Conservation (phyloP, 169 alveolate genomes). For the Plasmodium gonderi region DNA sequence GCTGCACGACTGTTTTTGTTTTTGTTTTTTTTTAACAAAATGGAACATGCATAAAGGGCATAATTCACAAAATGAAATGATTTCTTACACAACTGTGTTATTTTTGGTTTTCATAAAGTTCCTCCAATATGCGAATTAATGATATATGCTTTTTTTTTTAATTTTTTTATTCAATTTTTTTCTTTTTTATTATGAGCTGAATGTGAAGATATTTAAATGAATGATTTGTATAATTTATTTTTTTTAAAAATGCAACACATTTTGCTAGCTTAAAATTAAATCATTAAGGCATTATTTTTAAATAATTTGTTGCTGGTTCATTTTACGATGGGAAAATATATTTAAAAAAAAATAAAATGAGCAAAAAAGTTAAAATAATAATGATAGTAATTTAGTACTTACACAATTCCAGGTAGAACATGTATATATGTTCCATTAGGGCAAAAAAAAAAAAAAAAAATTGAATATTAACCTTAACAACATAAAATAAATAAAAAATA, state of each 20-base stretch:
- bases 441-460: neutral
- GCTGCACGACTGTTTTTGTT: neutral
- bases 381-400: neutral
- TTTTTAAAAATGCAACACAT: neutral
- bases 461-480: neutral
- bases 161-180: neutral
- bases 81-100: neutral
- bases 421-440: neutral
- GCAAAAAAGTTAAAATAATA: neutral
- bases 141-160: too few relatives aligned
- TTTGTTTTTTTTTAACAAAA: neutral
- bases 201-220: neutral
- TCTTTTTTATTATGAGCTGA: neutral
- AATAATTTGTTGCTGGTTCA: neutral
- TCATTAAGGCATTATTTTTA: neutral
- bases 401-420: neutral
- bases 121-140: neutral
- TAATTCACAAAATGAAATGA: neutral
- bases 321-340: neutral
- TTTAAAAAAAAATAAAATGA: neutral
- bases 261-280: neutral
- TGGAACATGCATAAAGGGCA: neutral
- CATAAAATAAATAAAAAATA: neutral
- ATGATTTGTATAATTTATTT: neutral
- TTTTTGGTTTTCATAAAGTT: neutral